Conservation (phyloP, 129 eudicot genomes). For the Pulicaria dysenterica region DNA sequence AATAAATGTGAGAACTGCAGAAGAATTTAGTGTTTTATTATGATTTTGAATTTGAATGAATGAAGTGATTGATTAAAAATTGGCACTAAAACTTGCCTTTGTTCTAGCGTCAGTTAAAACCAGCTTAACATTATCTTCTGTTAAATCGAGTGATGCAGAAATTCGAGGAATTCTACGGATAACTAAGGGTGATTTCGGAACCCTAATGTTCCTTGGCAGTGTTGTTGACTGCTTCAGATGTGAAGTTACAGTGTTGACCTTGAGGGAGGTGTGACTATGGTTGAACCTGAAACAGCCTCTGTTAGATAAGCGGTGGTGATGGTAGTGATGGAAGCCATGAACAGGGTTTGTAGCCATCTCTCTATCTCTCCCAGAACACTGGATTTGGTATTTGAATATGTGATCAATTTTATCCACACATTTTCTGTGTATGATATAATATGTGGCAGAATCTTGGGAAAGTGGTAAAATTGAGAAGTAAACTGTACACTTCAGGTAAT, state of each 20-base stretch:
- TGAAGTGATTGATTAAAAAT: too few relatives aligned
- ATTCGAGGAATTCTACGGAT: constrained; percentile 13
- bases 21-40: neutral
- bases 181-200: constrained; percentile 21
- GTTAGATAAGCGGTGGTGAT: constrained; percentile 22
- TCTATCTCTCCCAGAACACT: too few relatives aligned
- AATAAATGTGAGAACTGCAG: constrained; percentile 60
- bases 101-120: constrained; percentile 33
- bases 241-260: constrained; percentile 13
- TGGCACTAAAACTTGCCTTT: too few relatives aligned
- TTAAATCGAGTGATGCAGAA: constrained; percentile 76
- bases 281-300: constrained; percentile 5
- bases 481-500: too few relatives aligned
- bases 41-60: too few relatives aligned
- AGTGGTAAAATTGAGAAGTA: too few relatives aligned
- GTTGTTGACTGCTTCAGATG: constrained; percentile 18
- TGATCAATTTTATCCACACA: constrained; percentile 28
- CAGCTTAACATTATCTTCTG: constrained; percentile 80
- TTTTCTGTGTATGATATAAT: neutral
- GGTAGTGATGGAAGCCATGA: neutral
- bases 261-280: constrained; percentile 18
- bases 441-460: too few relatives aligned
- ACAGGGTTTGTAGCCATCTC: too few relatives aligned
- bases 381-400: neutral
- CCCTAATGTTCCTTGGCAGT: constrained; percentile 14